Percentiles rank a stretch among this genome's conserved stretches.
These are phyloP conservation scores for Starmerella geochares DNA, from an alignment of 805 yeast genomes.

Conservation along the genomic window DNA sequence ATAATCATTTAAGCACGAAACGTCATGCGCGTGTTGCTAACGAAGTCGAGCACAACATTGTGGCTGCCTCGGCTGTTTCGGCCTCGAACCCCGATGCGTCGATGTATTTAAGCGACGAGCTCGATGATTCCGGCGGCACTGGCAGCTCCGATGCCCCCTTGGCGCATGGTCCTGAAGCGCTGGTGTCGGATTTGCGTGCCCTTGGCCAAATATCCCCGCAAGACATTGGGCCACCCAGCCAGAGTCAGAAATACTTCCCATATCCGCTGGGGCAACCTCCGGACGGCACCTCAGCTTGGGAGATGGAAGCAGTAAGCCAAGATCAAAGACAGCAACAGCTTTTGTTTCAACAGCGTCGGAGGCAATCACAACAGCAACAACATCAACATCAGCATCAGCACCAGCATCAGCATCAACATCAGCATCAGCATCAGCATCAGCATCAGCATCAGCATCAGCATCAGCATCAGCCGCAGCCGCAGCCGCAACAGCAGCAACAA, in stretches of 20 bases:
- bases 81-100: neutral
- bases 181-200: neutral
- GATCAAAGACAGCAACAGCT: neutral
- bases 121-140: neutral
- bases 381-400: neutral
- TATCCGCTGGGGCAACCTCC: neutral
- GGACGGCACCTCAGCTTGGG: neutral
- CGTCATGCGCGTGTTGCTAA: slow-evolving; percentile 29
- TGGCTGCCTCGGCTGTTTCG: neutral
- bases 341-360: neutral
- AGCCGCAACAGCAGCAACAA: neutral
- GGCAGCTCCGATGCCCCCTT: neutral
- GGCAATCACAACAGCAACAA: neutral
- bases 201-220: neutral
- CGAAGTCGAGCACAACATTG: slow-evolving; percentile 10
- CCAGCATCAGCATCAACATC: neutral
- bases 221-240: neutral
- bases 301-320: neutral
- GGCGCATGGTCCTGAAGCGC: neutral
- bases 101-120: neutral
- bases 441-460: neutral
- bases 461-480: neutral
- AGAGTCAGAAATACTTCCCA: neutral
- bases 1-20: slow-evolving; percentile 31
- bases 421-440: neutral